These are phyloP conservation scores for Acidiella bohemica DNA, from an alignment of 495 filamentous ascomycete genomes.

Conservation along the genomic window DNA sequence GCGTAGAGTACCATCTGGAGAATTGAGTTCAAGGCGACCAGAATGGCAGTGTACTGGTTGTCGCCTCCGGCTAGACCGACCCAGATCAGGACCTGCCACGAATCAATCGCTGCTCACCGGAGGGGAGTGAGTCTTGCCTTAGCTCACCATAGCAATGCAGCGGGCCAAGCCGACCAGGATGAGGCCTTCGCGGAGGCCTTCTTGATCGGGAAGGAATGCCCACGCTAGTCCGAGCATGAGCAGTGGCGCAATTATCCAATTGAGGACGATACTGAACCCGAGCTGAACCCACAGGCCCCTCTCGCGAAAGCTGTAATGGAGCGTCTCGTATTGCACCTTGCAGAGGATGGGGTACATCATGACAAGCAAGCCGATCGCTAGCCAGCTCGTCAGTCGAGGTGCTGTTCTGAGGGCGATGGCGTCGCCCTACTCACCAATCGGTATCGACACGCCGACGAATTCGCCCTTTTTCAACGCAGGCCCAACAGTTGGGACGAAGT, in stretches of 20 bases:
- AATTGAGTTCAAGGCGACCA: conserved; percentile 76
- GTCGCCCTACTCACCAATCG: neutral
- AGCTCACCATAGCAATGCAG: conserved; percentile 77
- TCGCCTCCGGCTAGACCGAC: conserved; percentile 65
- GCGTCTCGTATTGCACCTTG: conserved; percentile 67
- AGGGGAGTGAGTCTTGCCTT: neutral
- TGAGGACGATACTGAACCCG: conserved; percentile 58
- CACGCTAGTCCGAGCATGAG: conserved; percentile 71
- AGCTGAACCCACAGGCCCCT: conserved; percentile 63
- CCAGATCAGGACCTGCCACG: conserved; percentile 47
- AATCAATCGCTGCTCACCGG: neutral
- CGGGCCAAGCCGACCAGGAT: conserved; percentile 66
- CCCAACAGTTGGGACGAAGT: conserved; percentile 51
- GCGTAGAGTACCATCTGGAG: conserved; percentile 81
- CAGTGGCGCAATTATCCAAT: conserved; percentile 75
- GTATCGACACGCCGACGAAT: conserved; percentile 53
- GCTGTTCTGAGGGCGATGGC: neutral
- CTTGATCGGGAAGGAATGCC: conserved; percentile 67
- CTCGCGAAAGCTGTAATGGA: conserved; percentile 50
- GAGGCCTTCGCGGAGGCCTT: conserved; percentile 52
- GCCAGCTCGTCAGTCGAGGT: neutral
- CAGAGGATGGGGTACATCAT: conserved; percentile 92
- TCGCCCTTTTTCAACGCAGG: conserved; percentile 51
- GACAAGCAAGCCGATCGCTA: conserved; percentile 58
- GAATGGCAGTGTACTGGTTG: conserved; percentile 73